phyloP scores from a whole-genome alignment of 306 rosid genomes.

The Sesbania bispinosa region DNA sequence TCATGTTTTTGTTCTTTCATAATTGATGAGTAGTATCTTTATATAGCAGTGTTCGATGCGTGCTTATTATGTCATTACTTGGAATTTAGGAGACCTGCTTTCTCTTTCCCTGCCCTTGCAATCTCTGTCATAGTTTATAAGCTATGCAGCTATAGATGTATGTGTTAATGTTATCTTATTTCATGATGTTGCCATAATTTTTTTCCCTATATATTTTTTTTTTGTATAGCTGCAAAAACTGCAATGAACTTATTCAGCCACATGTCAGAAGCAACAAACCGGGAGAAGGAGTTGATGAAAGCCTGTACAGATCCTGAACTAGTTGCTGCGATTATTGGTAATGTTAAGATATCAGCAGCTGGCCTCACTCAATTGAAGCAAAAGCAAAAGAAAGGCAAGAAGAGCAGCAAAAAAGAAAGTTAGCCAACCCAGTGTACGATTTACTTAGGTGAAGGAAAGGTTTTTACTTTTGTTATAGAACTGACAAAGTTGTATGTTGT shows the following conservation, averaged over 20 bases:
- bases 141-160: background rate
- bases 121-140: background rate
- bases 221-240: constrained; percentile 71
- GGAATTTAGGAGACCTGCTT: background rate
- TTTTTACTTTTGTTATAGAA: background rate
- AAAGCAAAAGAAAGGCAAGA: constrained; percentile 91
- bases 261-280: constrained; percentile 71
- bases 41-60: background rate
- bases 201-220: background rate
- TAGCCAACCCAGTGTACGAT: constrained; percentile 19
- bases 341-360: constrained; percentile 78
- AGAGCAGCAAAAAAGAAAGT: constrained; percentile 44
- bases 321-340: constrained; percentile 80
- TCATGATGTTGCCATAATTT: background rate
- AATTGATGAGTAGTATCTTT: background rate
- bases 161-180: background rate
- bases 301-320: constrained; percentile 96
- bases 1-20: background rate
- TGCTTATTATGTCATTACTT: background rate
- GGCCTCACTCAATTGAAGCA: constrained; percentile 92
- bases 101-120: too few relatives aligned
- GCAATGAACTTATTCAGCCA: constrained; percentile 95
- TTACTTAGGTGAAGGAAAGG: background rate
- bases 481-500: constrained; percentile 24
- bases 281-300: constrained; percentile 95